Conservation (phyloP, 257 asterid genomes). For the Solanum sejunctum region DNA sequence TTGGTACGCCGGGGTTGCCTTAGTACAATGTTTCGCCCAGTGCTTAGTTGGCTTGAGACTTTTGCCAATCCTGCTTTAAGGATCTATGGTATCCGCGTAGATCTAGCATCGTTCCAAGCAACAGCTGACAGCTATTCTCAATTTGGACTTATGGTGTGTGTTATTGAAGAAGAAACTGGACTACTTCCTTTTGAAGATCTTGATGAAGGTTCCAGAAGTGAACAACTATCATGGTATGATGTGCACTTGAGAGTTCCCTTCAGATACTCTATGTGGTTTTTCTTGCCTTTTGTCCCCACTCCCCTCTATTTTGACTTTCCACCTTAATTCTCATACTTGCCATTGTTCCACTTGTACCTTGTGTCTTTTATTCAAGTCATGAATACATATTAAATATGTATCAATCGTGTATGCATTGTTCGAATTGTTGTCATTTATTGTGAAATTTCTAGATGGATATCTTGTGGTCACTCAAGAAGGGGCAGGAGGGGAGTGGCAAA, state of each 20-base stretch:
- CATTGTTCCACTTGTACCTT: not conserved
- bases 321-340: not conserved
- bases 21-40: slow-evolving; percentile 50
- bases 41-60: slow-evolving; percentile 72
- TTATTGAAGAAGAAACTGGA: slow-evolving; percentile 47
- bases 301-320: not conserved
- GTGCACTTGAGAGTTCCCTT: not conserved
- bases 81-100: slow-evolving; percentile 50
- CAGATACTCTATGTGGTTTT: not conserved
- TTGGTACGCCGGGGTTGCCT: slow-evolving; percentile 84
- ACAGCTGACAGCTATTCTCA: slow-evolving; percentile 60
- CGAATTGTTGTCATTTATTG: not conserved
- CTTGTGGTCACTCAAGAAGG: not conserved
- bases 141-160: slow-evolving; percentile 66
- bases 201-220: slow-evolving; percentile 38
- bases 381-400: not conserved
- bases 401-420: not conserved
- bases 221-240: slow-evolving; percentile 44
- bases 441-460: not conserved
- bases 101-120: slow-evolving; percentile 83
- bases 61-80: slow-evolving; percentile 81
- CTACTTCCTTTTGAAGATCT: slow-evolving; percentile 23
- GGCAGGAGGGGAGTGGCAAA: not conserved
- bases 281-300: not conserved
- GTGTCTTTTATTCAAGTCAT: not conserved